These are phyloP conservation scores for Dimargaris cristalligena DNA, from an alignment of 192 early-diverging fungal genomes.

Conservation along the genomic window DNA sequence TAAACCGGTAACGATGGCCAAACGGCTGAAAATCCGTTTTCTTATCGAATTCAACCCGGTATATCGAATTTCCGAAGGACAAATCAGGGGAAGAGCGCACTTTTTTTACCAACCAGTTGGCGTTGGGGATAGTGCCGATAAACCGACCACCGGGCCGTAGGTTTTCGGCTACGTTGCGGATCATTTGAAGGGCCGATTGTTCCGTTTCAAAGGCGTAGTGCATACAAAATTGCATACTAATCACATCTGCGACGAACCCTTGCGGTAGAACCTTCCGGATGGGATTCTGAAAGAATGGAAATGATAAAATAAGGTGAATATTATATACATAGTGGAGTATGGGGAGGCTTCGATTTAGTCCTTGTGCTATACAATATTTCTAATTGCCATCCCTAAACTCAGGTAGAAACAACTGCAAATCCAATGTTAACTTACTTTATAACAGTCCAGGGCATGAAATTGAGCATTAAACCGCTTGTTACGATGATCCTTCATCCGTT, in stretches of 20 bases:
- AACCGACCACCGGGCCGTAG: slow-evolving; percentile 64
- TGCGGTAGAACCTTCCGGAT: slow-evolving; percentile 34
- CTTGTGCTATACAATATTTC: neutral
- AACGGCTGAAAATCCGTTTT: slow-evolving; percentile 41
- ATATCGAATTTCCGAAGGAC: slow-evolving; percentile 81
- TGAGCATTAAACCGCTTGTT: slow-evolving; percentile 43
- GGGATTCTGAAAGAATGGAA: slow-evolving; percentile 22
- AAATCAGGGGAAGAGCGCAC: slow-evolving; percentile 19
- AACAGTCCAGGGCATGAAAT: slow-evolving; percentile 82
- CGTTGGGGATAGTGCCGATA: slow-evolving; percentile 86
- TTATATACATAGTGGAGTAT: neutral
- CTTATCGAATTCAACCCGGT: slow-evolving; percentile 71
- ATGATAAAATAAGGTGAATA: slow-evolving; percentile 2
- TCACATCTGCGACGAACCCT: slow-evolving; percentile 51
- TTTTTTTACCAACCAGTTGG: slow-evolving; percentile 68
- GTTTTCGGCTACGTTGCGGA: slow-evolving; percentile 56
- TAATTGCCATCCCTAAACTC: neutral
- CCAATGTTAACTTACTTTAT: slow-evolving; percentile 28
- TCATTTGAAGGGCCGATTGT: slow-evolving; percentile 55
- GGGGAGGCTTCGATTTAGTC: neutral
- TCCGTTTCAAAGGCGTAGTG: slow-evolving; percentile 92
- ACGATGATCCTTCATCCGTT: slow-evolving; percentile 38
- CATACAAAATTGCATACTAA: slow-evolving; percentile 92
- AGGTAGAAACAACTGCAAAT: neutral
- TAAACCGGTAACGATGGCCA: slow-evolving; percentile 79